Conservation (phyloP, 805 yeast species). For the Candida parachauliodes region DNA sequence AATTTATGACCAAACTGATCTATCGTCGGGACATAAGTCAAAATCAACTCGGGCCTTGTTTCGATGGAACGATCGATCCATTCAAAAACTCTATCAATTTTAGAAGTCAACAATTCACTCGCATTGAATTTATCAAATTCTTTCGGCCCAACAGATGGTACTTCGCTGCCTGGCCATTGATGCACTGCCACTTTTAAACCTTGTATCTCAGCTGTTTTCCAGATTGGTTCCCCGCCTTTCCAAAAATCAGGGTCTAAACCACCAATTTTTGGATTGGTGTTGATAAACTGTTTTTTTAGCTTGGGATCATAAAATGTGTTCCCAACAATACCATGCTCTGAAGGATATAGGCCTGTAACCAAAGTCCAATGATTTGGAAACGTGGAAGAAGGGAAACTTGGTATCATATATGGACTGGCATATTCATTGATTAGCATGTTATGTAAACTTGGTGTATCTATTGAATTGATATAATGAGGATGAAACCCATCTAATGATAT, state of each 20-base stretch:
- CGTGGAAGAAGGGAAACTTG: slow-evolving; percentile 85
- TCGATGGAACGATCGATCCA: slow-evolving; percentile 62
- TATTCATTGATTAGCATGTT: slow-evolving; percentile 47
- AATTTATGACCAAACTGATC: slow-evolving; percentile 73
- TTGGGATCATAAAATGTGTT: slow-evolving; percentile 71
- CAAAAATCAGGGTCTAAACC: slow-evolving; percentile 60
- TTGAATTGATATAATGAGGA: slow-evolving; percentile 72
- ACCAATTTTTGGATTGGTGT: slow-evolving; percentile 53
- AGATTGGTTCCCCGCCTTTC: slow-evolving; percentile 83
- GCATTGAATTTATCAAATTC: slow-evolving; percentile 64
- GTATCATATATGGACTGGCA: slow-evolving; percentile 80
- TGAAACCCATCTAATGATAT: slow-evolving; percentile 88
- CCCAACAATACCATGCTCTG: slow-evolving; percentile 83
- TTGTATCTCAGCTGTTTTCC: slow-evolving; percentile 71
- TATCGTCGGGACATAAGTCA: slow-evolving; percentile 77
- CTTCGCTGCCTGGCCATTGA: slow-evolving; percentile 97
- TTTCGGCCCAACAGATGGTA: slow-evolving; percentile 50
- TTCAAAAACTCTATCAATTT: slow-evolving; percentile 52
- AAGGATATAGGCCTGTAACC: slow-evolving; percentile 81
- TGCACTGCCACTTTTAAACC: slow-evolving; percentile 72
- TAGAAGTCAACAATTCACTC: slow-evolving; percentile 54
- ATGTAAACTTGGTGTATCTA: slow-evolving; percentile 69
- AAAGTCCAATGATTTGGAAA: slow-evolving; percentile 92
- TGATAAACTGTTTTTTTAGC: slow-evolving; percentile 53
- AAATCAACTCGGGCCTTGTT: slow-evolving; percentile 68